These are phyloP conservation scores for Podila clonocystis DNA, from an alignment of 192 early-diverging fungal genomes.

Conservation along the genomic window DNA sequence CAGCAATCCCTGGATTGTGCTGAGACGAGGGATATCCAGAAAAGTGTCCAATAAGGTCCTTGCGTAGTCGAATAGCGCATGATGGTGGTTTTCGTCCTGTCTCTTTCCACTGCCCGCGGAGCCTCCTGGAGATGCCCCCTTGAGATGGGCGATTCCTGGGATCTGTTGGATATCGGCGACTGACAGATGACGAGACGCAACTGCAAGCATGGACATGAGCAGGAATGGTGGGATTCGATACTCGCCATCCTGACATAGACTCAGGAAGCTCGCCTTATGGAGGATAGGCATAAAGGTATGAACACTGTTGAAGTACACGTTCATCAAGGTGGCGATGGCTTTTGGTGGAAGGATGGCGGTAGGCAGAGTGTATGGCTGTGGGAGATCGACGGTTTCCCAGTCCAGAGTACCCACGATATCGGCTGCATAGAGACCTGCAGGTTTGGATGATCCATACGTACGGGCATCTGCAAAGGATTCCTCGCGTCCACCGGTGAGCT, in stretches of 20 bases:
- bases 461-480: conserved; percentile 21
- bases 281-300: conserved; percentile 64
- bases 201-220: conserved; percentile 61
- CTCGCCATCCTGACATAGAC: conserved; percentile 37
- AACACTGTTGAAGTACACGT: conserved; percentile 63
- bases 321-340: conserved; percentile 26
- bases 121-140: neutral
- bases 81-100: conserved; percentile 6
- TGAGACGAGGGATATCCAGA: conserved; percentile 57
- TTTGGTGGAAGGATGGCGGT: conserved; percentile 8
- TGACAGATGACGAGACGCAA: conserved; percentile 37
- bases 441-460: neutral
- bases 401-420: conserved; percentile 5
- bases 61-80: conserved; percentile 32
- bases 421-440: neutral
- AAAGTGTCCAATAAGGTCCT: conserved; percentile 54
- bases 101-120: neutral
- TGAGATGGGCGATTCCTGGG: neutral
- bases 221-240: conserved; percentile 55
- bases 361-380: conserved; percentile 25
- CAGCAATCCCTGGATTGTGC: conserved; percentile 63
- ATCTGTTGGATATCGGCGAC: conserved; percentile 13
- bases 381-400: conserved; percentile 27
- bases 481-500: neutral
- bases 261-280: conserved; percentile 57